These are phyloP conservation scores for Penicillium aurantiogriseum DNA, from an alignment of 2,329 filamentous ascomycete species.

Conservation along the genomic window DNA sequence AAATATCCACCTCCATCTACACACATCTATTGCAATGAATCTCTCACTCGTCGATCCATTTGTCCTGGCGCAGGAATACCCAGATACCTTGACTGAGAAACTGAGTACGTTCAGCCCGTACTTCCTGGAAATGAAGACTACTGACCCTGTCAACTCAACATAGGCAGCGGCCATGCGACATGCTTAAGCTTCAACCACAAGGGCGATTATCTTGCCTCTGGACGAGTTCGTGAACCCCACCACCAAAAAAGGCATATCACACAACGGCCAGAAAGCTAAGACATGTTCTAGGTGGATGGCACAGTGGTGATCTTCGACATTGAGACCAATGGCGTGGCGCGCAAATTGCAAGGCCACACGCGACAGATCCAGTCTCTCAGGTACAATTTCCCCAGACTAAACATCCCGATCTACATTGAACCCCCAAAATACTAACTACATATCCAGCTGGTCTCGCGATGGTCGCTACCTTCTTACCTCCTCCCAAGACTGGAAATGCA, in stretches of 20 bases:
- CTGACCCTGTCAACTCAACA: constrained; percentile 14
- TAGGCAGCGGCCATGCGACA: constrained; percentile 62
- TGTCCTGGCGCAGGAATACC: constrained; percentile 76
- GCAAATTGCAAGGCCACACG: constrained; percentile 89
- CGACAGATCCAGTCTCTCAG: constrained; percentile 88
- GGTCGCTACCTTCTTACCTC: constrained; percentile 88
- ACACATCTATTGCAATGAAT: constrained; percentile 56
- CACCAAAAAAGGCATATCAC: neutral
- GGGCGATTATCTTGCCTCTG: constrained; percentile 91
- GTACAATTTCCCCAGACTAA: constrained; percentile 29
- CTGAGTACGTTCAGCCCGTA: constrained; percentile 58
- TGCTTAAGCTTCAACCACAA: constrained; percentile 85
- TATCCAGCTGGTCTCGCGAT: constrained; percentile 79
- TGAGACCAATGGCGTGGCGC: constrained; percentile 93
- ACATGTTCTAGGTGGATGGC: constrained; percentile 65
- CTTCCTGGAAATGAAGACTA: neutral
- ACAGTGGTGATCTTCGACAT: constrained; percentile 95
- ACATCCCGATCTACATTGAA: neutral
- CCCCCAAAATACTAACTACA: neutral
- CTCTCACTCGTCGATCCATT: constrained; percentile 70
- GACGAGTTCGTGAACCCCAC: constrained; percentile 59
- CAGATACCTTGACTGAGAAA: constrained; percentile 82
- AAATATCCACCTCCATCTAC: neutral
- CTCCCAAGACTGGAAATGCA: constrained; percentile 94
- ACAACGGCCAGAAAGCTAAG: constrained; percentile 1